These are phyloP conservation scores for Leptographium wingfieldii DNA, from an alignment of 2,329 filamentous ascomycete genomes.

Conservation along the genomic window DNA sequence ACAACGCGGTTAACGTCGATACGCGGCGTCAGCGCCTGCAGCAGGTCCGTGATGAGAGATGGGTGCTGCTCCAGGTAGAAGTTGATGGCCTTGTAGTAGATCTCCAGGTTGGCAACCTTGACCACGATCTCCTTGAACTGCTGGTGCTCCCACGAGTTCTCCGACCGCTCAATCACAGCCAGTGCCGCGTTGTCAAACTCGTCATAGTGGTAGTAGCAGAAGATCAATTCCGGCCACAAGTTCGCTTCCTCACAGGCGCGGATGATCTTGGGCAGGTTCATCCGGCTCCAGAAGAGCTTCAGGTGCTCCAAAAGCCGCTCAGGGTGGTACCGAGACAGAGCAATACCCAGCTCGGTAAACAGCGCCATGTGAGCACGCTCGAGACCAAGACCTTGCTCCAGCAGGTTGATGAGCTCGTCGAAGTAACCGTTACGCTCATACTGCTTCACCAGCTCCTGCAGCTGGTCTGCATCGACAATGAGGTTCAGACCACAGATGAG, in stretches of 20 bases:
- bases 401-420: conserved; percentile 86
- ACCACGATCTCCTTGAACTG: conserved; percentile 98
- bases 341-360: conserved; percentile 89
- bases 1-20: conserved; percentile 99
- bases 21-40: conserved; percentile 80
- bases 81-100: conserved; percentile 94
- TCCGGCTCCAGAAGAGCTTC: conserved; percentile 94
- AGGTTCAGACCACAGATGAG: conserved; percentile 98
- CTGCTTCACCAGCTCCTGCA: conserved; percentile 84
- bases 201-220: conserved; percentile 96
- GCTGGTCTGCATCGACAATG: conserved; percentile 92
- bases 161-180: conserved; percentile 93
- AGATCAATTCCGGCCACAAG: conserved; percentile 94
- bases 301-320: conserved; percentile 97
- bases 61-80: conserved; percentile 98
- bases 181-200: conserved; percentile 96
- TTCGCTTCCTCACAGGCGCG: conserved; percentile 86
- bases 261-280: conserved; percentile 98
- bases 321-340: conserved; percentile 86
- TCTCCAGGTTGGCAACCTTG: conserved; percentile 97
- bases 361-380: conserved; percentile 93
- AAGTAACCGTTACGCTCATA: conserved; percentile 98
- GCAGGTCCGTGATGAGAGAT: conserved; percentile 84
- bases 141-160: conserved; percentile 98
- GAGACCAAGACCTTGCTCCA: conserved; percentile 88